Base-by-base conservation (phyloP, 2,329 filamentous ascomycete species). In the Helminthosporium solani region DNA sequence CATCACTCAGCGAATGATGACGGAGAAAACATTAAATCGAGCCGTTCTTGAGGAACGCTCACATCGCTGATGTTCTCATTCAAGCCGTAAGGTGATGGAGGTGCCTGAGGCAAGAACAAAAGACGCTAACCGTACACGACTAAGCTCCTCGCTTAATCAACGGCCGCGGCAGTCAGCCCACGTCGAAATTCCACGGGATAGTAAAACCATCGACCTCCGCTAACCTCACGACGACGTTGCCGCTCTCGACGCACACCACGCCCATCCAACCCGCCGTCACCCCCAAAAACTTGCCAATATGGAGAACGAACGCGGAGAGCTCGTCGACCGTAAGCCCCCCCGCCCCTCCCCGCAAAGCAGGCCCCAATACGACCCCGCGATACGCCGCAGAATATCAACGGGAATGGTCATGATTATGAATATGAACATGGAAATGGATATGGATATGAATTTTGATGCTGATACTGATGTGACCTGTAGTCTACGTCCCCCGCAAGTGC, bases 271-370 rank as follows among this genome's bases (percentile, higher is more conserved):
- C 43, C 31, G 47, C 52, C 57, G 48, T 57, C 57, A 50, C 39
- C 60, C 52, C 46, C 46, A 56, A 56, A 60, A 61, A 42, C 59
- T 52, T 56, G 45, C 58, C 73, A 91, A 83, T 79, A 99, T 97
- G 94, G 94, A 99, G 85, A 99, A 99, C 90, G 94, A 97, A 83
- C 90, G 90, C 81, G 92, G 92, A 82, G 90, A 97, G 80, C 91
- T 96, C 81, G 94, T 97, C 78, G 92, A 97, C 82, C 90, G 42
- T 44, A 44, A 44, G 40, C 43, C 41, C 19, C 28, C 30, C 33
- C 41, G 40, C 34, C 31, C 16, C 5, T 16, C 30, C 11, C 23
- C n/a, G 2, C n/a, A 15, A 18, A 21, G 20, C 19, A 19, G 28
- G 15, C 19, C 30, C 20, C 35, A 18, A 33, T 30, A 27, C 33